These are phyloP conservation scores for Sugiyamaella mastotermitis DNA, from an alignment of 805 yeast genomes.

Conservation along the genomic window DNA sequence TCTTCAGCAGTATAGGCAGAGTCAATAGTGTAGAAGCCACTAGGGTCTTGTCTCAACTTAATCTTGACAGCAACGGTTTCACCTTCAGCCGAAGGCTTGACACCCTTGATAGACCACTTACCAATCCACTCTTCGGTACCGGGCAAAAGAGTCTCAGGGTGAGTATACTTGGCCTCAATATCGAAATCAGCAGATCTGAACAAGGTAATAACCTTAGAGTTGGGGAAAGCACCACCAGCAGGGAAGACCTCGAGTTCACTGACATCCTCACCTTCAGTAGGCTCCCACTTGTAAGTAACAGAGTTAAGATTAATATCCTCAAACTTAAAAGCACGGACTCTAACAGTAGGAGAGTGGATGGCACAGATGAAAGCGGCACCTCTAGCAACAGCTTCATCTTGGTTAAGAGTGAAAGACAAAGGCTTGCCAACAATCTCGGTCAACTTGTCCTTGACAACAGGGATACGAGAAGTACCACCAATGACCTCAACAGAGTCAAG, in stretches of 20 bases:
- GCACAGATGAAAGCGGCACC: conserved; percentile 99
- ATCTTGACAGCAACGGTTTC: conserved; percentile 81
- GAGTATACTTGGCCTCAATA: conserved; percentile 79
- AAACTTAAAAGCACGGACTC: conserved; percentile 98
- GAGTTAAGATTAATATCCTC: conserved; percentile 91
- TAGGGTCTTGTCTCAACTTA: conserved; percentile 94
- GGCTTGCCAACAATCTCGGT: conserved; percentile 76
- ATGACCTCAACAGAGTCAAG: conserved; percentile 89
- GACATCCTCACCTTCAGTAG: conserved; percentile 83
- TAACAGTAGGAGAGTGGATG: conserved; percentile 95
- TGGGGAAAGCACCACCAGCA: conserved; percentile 85
- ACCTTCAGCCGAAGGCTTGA: conserved; percentile 62
- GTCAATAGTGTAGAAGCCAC: conserved; percentile 91
- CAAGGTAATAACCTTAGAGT: conserved; percentile 90
- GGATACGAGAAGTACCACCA: conserved; percentile 99
- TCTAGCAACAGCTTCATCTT: conserved; percentile 98
- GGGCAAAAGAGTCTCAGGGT: conserved; percentile 63
- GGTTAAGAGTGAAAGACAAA: conserved; percentile 91
- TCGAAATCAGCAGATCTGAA: conserved; percentile 87
- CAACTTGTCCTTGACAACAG: conserved; percentile 78
- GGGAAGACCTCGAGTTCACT: conserved; percentile 96
- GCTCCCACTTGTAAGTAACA: conserved; percentile 92
- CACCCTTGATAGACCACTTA: conserved; percentile 83
- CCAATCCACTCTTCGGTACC: conserved; percentile 66
- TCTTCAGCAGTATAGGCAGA: conserved; percentile 94